Evolutionary conservation across 2,329 filamentous ascomycete species (phyloP), one percentile per base, ranked within the genome.

Genomic region (Colletotrichum sojae): DNA sequence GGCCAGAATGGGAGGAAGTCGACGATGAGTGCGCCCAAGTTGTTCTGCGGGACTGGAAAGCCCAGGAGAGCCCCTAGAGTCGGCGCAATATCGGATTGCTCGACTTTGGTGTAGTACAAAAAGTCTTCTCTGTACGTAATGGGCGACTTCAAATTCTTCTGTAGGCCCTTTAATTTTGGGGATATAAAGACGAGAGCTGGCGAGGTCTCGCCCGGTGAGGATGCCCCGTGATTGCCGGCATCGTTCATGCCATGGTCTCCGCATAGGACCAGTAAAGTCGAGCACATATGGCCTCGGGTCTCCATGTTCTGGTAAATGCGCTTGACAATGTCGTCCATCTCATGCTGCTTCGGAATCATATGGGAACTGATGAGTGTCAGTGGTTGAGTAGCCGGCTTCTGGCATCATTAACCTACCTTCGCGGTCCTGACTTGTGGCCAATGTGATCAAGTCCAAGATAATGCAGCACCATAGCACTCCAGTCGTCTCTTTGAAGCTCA

Each of bases 211-310:
- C 96, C 95, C 1, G 94, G 89, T 0, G 95, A 95, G 10, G 95
- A 98, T 46, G 95, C 96, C 36, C 96, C 96, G 78, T 99, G 96
- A 73, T 98, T 98, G 2, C 96, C 96, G 20, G 94, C 96, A 74
- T 98, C 95, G 74, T 98, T 99, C 96, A 99, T 99, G n/a, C 96
- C 96, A 77, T 99, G 96, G 75, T 99, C 97, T 64, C 96, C 96
- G 65, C 92, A 94, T 6, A 99, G 82, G 3, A 99, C 90, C 53
- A 99, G 87, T 2, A 99, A 83, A 0, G 95, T 94, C 5, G 92
- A 92, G 39, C 88, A 77, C 1, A 98, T 88, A 78, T 97, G 92
- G 1, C 86, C 77, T 64, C 92, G 82, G 4, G 85, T 86, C 75
- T 92, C 87, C 72, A 99, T 92, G 6, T 93, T 92, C 13, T 86